Percentiles rank a stretch among this genome's conserved stretches.
Conservation (phyloP, 2,329 filamentous ascomycete species). For the Colletotrichum plurivorum region DNA sequence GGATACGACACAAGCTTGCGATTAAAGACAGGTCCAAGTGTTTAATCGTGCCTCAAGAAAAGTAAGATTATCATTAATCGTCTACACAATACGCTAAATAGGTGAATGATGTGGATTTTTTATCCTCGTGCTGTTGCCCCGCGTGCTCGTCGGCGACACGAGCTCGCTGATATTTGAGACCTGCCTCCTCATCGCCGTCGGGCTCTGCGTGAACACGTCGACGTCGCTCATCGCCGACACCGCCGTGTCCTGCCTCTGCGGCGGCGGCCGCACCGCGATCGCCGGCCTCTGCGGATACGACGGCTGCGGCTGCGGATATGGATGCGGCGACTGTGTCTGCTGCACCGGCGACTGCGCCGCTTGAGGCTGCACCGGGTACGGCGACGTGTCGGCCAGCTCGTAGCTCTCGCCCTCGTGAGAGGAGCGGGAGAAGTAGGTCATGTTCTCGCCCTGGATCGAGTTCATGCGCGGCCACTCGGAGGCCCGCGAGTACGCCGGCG, state of each 20-base stretch:
- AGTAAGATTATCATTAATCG: conserved; percentile 39
- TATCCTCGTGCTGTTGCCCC: conserved; percentile 23
- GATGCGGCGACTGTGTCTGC: too few relatives aligned
- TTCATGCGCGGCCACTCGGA: conserved; percentile 37
- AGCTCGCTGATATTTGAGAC: conserved; percentile 13
- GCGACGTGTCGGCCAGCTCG: conserved; percentile 36
- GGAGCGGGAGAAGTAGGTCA: conserved; percentile 19
- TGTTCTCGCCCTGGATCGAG: conserved; percentile 28
- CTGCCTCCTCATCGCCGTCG: conserved; percentile 17
- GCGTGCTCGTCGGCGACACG: conserved; percentile 32
- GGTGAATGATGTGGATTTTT: conserved; percentile 10
- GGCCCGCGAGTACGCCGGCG: conserved; percentile 19
- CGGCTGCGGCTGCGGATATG: too few relatives aligned
- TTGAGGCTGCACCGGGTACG: neutral
- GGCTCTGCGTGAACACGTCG: conserved; percentile 8
- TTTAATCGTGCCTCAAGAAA: conserved; percentile 17
- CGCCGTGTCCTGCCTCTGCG: conserved; percentile 18
- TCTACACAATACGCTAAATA: conserved; percentile 35
- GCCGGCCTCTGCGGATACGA: neutral
- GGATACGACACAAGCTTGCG: neutral
- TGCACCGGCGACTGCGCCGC: too few relatives aligned
- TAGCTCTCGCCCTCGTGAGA: conserved; percentile 25
- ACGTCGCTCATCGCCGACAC: conserved; percentile 16
- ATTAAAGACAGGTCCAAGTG: neutral
- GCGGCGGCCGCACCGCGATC: conserved; percentile 4